Percentiles rank a stretch among this genome's conserved stretches.
These are phyloP conservation scores for Clathrus columnatus DNA, from an alignment of 768 basidiomycete species.

Conservation along the genomic window DNA sequence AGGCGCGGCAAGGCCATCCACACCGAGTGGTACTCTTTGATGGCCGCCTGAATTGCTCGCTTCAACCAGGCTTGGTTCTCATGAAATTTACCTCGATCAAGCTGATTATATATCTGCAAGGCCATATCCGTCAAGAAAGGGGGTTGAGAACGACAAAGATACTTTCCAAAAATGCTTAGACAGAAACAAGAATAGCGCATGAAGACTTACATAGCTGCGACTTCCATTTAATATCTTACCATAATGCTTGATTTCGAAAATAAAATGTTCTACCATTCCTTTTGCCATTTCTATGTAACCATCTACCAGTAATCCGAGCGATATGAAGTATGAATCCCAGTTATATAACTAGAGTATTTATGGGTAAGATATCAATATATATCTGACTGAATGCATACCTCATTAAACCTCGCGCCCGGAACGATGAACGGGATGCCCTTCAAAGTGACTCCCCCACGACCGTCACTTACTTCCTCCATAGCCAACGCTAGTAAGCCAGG, in stretches of 20 bases:
- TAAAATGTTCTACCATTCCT: constrained; percentile 98
- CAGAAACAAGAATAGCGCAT: neutral
- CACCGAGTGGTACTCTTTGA: constrained; percentile 97
- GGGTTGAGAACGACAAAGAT: constrained; percentile 92
- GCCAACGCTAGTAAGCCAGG: constrained; percentile 92
- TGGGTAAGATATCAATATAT: constrained; percentile 7
- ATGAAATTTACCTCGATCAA: constrained; percentile 74
- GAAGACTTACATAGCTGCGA: constrained; percentile 47
- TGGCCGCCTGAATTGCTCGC: constrained; percentile 91
- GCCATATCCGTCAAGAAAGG: constrained; percentile 99
- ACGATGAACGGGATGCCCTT: constrained; percentile 97
- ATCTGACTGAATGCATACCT: constrained; percentile 40
- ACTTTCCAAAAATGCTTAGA: constrained; percentile 37
- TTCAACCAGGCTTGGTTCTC: constrained; percentile 88
- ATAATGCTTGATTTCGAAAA: constrained; percentile 98
- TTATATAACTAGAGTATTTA: constrained; percentile 64
- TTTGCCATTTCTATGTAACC: constrained; percentile 91
- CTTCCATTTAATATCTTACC: constrained; percentile 96
- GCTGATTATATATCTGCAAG: constrained; percentile 93
- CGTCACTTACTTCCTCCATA: constrained; percentile 86
- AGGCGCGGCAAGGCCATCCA: constrained; percentile 95
- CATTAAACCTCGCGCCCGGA: constrained; percentile 90
- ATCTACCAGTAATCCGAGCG: constrained; percentile 89
- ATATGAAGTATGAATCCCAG: constrained; percentile 94
- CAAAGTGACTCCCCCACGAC: constrained; percentile 66